phyloP scores from a whole-genome alignment of 371 early-diverging fungal genomes.

The Mortierella sp. region DNA sequence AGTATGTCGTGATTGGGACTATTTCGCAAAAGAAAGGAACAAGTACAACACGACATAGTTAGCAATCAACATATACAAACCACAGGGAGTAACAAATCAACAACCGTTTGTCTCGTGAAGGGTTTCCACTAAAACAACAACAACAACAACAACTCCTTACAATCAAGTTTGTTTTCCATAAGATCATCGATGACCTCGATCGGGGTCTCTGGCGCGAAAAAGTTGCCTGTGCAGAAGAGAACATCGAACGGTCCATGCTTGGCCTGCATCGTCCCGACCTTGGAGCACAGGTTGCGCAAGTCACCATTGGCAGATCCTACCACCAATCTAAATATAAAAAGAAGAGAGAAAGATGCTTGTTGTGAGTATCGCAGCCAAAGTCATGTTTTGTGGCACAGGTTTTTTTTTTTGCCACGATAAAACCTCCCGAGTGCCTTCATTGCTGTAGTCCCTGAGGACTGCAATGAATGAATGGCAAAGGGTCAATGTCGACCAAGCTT shows the following conservation, averaged over 20 bases:
- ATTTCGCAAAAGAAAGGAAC: neutral
- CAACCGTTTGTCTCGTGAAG: too few relatives aligned
- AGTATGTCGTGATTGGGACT: constrained; percentile 87
- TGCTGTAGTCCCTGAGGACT: too few relatives aligned
- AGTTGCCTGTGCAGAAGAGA: constrained; percentile 84
- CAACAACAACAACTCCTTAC: constrained; percentile 51
- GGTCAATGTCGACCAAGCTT: too few relatives aligned
- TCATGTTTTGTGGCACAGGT: too few relatives aligned
- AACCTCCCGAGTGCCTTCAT: too few relatives aligned
- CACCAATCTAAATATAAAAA: constrained; percentile 62
- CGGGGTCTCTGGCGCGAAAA: constrained; percentile 70
- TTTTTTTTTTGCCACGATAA: too few relatives aligned
- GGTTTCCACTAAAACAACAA: neutral
- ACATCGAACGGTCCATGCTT: constrained; percentile 92
- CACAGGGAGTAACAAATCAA: neutral
- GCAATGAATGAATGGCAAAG: too few relatives aligned
- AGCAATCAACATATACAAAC: neutral
- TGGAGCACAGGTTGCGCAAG: constrained; percentile 72
- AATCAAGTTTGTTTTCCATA: constrained; percentile 67
- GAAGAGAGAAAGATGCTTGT: neutral
- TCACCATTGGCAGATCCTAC: constrained; percentile 79
- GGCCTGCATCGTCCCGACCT: constrained; percentile 77
- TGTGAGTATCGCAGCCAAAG: too few relatives aligned
- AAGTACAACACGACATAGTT: neutral
- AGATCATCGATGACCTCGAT: constrained; percentile 66